A percentile compares a stretch with the other conserved stretches of the same genome.
phyloP scores from a whole-genome alignment of 1,284 basidiomycete species.

The Testicularia cyperi region DNA sequence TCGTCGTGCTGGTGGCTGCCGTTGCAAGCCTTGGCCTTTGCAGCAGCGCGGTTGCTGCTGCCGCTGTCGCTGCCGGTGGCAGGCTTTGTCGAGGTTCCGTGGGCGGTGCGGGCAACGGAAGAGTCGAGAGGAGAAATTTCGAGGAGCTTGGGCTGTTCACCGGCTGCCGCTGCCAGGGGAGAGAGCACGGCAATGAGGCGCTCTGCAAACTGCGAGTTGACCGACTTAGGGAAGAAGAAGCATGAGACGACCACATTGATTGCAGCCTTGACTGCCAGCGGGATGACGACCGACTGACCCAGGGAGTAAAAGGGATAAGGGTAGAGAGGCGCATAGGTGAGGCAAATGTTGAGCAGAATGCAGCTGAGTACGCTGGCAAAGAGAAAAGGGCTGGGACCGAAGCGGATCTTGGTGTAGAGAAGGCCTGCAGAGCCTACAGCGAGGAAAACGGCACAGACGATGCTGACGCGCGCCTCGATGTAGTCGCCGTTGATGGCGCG shows the following conservation, averaged over 20 bases:
- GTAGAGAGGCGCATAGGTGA: conserved; percentile 69
- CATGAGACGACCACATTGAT: conserved; percentile 66
- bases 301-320: conserved; percentile 72
- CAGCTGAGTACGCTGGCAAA: conserved; percentile 66
- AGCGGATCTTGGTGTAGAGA: conserved; percentile 69
- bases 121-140: conserved; percentile 63
- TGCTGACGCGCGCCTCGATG: conserved; percentile 63
- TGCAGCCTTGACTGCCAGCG: conserved; percentile 68
- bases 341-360: conserved; percentile 66
- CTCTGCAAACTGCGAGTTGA: conserved; percentile 69
- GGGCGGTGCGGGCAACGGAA: too few species aligned
- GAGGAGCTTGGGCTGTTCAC: conserved; percentile 65
- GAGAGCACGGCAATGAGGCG: conserved; percentile 66
- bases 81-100: too few species aligned
- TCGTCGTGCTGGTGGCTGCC: too few species aligned
- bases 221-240: conserved; percentile 70
- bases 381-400: conserved; percentile 70
- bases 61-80: conserved; percentile 20
- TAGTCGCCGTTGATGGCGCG: conserved; percentile 20
- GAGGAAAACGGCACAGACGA: conserved; percentile 70
- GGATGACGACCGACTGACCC: conserved; percentile 67
- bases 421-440: conserved; percentile 69
- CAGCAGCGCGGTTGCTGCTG: too few species aligned
- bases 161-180: conserved; percentile 65
- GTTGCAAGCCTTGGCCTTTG: too few species aligned